Percentiles rank a stretch among this genome's conserved stretches.
Conservation (phyloP, 176 grass and related monocot genomes). For the Rhynchospora pubera region DNA sequence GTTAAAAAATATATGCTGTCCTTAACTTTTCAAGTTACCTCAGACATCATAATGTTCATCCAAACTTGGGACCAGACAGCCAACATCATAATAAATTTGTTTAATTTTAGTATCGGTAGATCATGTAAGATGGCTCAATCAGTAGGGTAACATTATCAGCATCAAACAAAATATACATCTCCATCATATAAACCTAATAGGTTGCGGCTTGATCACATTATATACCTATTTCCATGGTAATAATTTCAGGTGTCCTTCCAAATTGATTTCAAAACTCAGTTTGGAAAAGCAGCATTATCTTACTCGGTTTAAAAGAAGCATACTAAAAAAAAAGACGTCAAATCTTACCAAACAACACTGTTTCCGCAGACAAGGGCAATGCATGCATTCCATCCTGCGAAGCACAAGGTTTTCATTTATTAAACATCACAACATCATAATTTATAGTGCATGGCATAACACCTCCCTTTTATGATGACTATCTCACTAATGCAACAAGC, state of each 20-base stretch:
- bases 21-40: background rate
- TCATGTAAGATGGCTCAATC: too few relatives aligned
- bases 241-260: background rate
- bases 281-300: background rate
- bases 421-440: conserved; percentile 3
- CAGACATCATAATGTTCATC: background rate
- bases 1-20: background rate
- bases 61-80: background rate
- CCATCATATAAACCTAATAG: background rate
- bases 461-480: background rate
- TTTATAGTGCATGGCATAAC: background rate
- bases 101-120: too few relatives aligned
- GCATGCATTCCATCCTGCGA: conserved; percentile 97
- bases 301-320: too few relatives aligned
- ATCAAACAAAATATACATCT: background rate
- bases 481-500: background rate
- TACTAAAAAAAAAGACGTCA: background rate
- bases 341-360: conserved; percentile 84
- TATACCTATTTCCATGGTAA: background rate
- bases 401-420: conserved; percentile 7
- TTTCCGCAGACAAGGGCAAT: conserved; percentile 94
- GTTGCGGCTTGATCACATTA: background rate
- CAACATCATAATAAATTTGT: too few relatives aligned
- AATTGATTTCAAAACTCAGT: background rate
- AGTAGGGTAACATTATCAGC: too few relatives aligned